Base-by-base conservation (phyloP, 2,329 filamentous ascomycete genomes). In the Scedosporium apiospermum region DNA sequence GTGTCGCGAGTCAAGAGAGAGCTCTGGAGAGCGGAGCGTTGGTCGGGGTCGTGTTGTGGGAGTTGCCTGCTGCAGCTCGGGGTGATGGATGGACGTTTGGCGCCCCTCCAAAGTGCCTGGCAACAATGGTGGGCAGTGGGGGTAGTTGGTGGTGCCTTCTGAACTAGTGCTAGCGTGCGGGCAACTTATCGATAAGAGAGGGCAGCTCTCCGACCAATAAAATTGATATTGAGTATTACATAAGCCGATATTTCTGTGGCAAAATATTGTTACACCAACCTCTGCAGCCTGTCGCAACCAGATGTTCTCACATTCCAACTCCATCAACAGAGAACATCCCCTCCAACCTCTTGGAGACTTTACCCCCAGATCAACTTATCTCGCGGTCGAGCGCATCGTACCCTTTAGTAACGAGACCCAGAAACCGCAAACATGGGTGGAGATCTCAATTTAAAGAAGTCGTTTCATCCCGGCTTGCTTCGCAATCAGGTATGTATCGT, bases 361-460 rank as follows among this genome's bases (percentile, higher is more conserved):
- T 14, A 21, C 12, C 16, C 21, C 46, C 46, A 51, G 46, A 51
- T 51, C 46, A 38, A 38, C 34, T 12, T 38, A 12, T 9, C 34
- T 10, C 34, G 34, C 34, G 4, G 34, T 12, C 4, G 34, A 38
- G 34, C 6, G 34, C 34, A 38, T 38, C 34, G 34, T 38, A 38
- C 9, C 3, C 2, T 14, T 38, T 38, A 12, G 26, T 49, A 34
- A 2, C n/a, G n/a, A 42, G 26, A 58, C 30, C 23, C 9, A 26
- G 44, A 12, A 18, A 63, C 41, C 71, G 74, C 69, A 78, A 89
- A 77, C 67, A 96, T 96, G 89, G 93, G 93, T 72, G 92, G 92
- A 72, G 93, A 98, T 82, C 85, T 99, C 71, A 97, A 98, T 72
- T 78, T 96, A 69, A 97, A 97, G 78, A 91, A 92, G 77, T 90